Conservation (phyloP, 2,329 filamentous ascomycete species). For the Talaromyces sp. region DNA sequence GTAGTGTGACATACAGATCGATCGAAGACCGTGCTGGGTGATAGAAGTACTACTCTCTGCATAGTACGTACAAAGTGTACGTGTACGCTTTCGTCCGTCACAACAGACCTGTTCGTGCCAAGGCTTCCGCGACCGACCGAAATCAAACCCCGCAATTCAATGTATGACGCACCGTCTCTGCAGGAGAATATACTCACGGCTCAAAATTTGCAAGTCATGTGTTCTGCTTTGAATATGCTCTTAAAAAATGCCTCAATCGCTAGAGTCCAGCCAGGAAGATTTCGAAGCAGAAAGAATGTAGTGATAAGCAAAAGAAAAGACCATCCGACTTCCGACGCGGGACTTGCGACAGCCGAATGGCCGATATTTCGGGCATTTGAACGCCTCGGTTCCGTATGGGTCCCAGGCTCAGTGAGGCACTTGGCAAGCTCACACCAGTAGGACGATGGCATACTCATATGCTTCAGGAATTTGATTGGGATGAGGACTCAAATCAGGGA, state of each 20-base stretch:
- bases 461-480: too few relatives aligned
- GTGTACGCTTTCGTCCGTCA: neutral
- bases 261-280: neutral
- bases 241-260: neutral
- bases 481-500: neutral
- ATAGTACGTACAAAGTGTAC: too few relatives aligned
- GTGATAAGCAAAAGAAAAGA: neutral
- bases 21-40: too few relatives aligned
- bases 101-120: neutral
- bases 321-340: neutral
- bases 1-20: too few relatives aligned
- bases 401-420: too few relatives aligned
- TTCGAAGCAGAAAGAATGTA: neutral
- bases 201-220: neutral
- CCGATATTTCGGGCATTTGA: neutral
- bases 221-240: neutral
- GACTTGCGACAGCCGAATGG: neutral
- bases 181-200: too few relatives aligned
- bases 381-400: neutral
- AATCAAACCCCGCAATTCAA: neutral
- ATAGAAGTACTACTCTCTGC: neutral
- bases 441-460: too few relatives aligned
- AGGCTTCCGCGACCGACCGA: neutral
- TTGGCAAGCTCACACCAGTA: too few relatives aligned
- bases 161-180: conserved; percentile 1